Conservation (phyloP, 164 flowering plant genomes). For the Nymphaea thermarum region DNA sequence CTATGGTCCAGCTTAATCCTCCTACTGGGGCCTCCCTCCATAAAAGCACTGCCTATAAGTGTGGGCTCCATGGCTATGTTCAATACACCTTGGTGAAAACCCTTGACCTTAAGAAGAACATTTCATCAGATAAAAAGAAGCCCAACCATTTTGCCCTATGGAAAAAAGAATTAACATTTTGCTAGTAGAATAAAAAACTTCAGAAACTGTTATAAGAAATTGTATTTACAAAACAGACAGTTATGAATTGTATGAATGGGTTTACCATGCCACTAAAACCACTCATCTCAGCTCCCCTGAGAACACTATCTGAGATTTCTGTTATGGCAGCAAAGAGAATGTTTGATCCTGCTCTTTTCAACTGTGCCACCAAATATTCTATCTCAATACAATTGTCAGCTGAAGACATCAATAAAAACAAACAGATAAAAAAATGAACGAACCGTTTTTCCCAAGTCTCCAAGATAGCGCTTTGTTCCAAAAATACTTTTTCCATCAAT, state of each 20-base stretch:
- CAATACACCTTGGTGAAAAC: conserved; percentile 91
- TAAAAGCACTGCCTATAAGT: conserved; percentile 57
- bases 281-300: conserved; percentile 85
- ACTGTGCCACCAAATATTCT: conserved; percentile 25
- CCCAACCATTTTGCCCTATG: too few species aligned
- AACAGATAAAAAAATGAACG: conserved; percentile 12
- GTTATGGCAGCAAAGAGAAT: conserved; percentile 80
- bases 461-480: conserved; percentile 89
- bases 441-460: conserved; percentile 89
- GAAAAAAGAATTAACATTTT: background rate
- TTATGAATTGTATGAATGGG: background rate
- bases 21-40: conserved; percentile 96
- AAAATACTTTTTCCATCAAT: conserved; percentile 74
- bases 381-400: background rate
- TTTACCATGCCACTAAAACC: conserved; percentile 90
- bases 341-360: conserved; percentile 85
- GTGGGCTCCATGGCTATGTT: conserved; percentile 95
- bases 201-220: background rate
- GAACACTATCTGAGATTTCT: conserved; percentile 81
- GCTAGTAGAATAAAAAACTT: background rate
- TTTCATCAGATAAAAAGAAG: too few species aligned
- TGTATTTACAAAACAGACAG: background rate
- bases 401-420: background rate
- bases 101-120: conserved; percentile 38
- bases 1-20: conserved; percentile 75